These are phyloP conservation scores for Populus pruinosa DNA, from an alignment of 345 rosid species.

Conservation along the genomic window DNA sequence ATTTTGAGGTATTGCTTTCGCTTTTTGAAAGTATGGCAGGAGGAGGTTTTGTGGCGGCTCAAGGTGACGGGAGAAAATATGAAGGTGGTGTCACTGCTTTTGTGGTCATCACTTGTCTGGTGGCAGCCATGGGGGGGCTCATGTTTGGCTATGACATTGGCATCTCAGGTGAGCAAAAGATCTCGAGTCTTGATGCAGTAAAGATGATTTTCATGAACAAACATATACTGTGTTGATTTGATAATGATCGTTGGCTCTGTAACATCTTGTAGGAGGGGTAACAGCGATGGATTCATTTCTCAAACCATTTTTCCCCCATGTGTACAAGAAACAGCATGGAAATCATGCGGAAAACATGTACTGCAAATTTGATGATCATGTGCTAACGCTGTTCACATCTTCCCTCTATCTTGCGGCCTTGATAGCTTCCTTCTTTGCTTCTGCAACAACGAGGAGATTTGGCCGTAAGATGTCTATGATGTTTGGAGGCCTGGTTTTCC, in stretches of 20 bases:
- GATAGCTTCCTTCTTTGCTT: constrained; percentile 62
- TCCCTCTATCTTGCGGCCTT: constrained; percentile 76
- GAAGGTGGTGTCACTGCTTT: constrained; percentile 55
- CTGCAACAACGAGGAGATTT: constrained; percentile 44
- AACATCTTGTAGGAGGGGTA: constrained; percentile 52
- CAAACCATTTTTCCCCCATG: constrained; percentile 57
- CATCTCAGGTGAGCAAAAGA: constrained; percentile 50
- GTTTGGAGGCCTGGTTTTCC: constrained; percentile 55
- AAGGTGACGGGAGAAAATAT: constrained; percentile 31
- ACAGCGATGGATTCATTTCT: constrained; percentile 72
- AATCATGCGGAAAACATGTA: constrained; percentile 42
- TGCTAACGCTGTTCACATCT: constrained; percentile 68
- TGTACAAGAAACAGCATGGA: constrained; percentile 31
- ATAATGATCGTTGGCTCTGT: too few relatives aligned
- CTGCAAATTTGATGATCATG: constrained; percentile 69
- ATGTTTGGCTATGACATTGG: constrained; percentile 83
- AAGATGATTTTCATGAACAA: too few relatives aligned
- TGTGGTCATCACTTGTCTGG: constrained; percentile 60
- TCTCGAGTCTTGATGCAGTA: too few relatives aligned
- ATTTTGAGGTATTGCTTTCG: too few relatives aligned
- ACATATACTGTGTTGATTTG: too few relatives aligned
- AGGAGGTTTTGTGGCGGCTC: constrained; percentile 45
- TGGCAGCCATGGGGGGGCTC: constrained; percentile 85
- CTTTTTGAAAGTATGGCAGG: constrained; percentile 42
- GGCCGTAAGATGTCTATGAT: constrained; percentile 73